These are phyloP conservation scores for Aspergillus jensenii DNA, from an alignment of 2,329 filamentous ascomycete species.

Conservation along the genomic window DNA sequence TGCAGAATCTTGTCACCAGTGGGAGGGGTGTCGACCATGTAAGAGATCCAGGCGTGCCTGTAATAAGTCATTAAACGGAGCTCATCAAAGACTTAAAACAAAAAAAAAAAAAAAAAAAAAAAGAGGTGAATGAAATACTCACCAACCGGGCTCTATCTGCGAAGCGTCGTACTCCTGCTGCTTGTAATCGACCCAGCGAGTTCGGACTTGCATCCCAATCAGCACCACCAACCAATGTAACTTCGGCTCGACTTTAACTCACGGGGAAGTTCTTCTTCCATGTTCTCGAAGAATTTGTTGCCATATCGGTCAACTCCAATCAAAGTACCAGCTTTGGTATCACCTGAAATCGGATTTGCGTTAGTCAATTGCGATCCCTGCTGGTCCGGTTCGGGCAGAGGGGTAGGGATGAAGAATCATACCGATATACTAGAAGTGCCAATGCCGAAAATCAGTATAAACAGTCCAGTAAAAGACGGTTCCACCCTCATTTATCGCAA, in stretches of 20 bases:
- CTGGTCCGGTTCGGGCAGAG: background rate
- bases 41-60: conserved; percentile 95
- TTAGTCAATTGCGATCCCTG: conserved; percentile 20
- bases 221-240: conserved; percentile 14
- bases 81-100: background rate
- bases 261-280: conserved; percentile 85
- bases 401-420: conserved; percentile 16
- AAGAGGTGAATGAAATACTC: conserved; percentile 18
- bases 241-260: conserved; percentile 36
- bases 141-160: conserved; percentile 91
- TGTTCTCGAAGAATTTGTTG: conserved; percentile 98
- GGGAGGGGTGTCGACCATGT: conserved; percentile 85
- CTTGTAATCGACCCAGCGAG: conserved; percentile 97
- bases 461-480: background rate
- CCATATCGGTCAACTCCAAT: conserved; percentile 85
- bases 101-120: too few species aligned
- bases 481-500: conserved; percentile 2
- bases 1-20: conserved; percentile 71
- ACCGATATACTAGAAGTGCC: conserved; percentile 44
- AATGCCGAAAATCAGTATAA: conserved; percentile 22
- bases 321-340: conserved; percentile 89
- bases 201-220: conserved; percentile 65
- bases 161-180: conserved; percentile 63
- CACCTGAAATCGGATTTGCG: conserved; percentile 59
- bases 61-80: background rate